A percentile compares a stretch with the other conserved stretches of the same genome.
phyloP scores from a whole-genome alignment of 164 flowering plant species.

The Vitis rupestris region DNA sequence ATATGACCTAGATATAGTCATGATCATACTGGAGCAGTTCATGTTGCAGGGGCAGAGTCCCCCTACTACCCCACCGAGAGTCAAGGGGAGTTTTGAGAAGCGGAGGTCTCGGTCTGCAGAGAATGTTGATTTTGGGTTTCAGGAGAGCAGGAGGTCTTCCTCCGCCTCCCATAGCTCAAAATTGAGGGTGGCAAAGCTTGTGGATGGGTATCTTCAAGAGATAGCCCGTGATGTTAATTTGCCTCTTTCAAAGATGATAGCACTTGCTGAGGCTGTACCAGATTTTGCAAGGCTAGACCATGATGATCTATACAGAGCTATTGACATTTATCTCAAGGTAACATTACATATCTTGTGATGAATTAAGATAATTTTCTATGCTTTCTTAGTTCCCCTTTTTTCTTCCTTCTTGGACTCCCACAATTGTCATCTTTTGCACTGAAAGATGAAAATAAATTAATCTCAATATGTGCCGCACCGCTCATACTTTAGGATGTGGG shows the following conservation, averaged over 20 bases:
- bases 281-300: slow-evolving; percentile 86
- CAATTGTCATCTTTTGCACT: not conserved
- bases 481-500: slow-evolving; percentile 22
- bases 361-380: not conserved
- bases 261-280: slow-evolving; percentile 76
- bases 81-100: slow-evolving; percentile 46
- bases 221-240: slow-evolving; percentile 69
- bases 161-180: slow-evolving; percentile 87
- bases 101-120: slow-evolving; percentile 88
- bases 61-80: slow-evolving; percentile 70
- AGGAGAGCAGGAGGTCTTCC: slow-evolving; percentile 80
- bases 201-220: slow-evolving; percentile 83
- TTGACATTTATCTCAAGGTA: slow-evolving; percentile 96
- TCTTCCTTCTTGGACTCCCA: not conserved
- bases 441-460: not conserved
- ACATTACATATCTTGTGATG: not conserved
- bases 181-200: slow-evolving; percentile 84
- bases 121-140: slow-evolving; percentile 65
- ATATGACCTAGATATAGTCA: slow-evolving; percentile 77
- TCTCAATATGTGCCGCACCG: slow-evolving; percentile 4
- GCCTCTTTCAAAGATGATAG: slow-evolving; percentile 67
- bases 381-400: not conserved
- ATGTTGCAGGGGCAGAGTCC: slow-evolving; percentile 86
- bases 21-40: slow-evolving; percentile 79
- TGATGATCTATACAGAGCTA: slow-evolving; percentile 90